Evolutionary conservation across 2,329 filamentous ascomycete species (phyloP).

Genomic region (Daldinia sp.): DNA sequence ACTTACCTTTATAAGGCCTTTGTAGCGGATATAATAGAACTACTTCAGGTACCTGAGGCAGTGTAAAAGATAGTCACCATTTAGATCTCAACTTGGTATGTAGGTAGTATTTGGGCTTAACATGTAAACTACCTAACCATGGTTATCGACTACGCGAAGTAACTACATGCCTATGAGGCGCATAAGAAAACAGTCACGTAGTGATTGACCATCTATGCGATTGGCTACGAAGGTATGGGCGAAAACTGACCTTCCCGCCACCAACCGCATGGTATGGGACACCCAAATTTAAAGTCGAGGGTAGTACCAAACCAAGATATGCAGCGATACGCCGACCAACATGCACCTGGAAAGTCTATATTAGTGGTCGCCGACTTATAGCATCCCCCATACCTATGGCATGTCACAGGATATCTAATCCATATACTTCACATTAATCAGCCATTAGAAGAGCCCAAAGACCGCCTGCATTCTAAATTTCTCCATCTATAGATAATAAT

Average conservation of each 20-base stretch:
- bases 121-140: no score
- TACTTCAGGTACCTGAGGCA: no score
- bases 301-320: slow-evolving; percentile 3
- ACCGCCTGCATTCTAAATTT: slow-evolving; percentile 1
- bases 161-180: slow-evolving; percentile 3
- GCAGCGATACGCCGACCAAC: slow-evolving; percentile 12
- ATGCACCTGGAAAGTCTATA: neutral
- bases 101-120: no score
- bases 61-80: no score
- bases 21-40: no score
- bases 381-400: neutral
- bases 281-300: slow-evolving; percentile 16
- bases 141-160: slow-evolving; percentile 2
- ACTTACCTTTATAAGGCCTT: no score
- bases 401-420: neutral
- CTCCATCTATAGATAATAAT: slow-evolving; percentile 18
- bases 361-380: slow-evolving; percentile 8
- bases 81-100: no score
- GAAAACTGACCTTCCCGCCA: neutral
- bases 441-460: slow-evolving; percentile 5
- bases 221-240: slow-evolving; percentile 12
- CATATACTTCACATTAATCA: slow-evolving; percentile 11
- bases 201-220: slow-evolving; percentile 3
- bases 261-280: slow-evolving; percentile 24
- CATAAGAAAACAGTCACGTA: slow-evolving; percentile 1